These are phyloP conservation scores for Eucalyptus regnans DNA, from an alignment of 345 rosid genomes.

Conservation along the genomic window DNA sequence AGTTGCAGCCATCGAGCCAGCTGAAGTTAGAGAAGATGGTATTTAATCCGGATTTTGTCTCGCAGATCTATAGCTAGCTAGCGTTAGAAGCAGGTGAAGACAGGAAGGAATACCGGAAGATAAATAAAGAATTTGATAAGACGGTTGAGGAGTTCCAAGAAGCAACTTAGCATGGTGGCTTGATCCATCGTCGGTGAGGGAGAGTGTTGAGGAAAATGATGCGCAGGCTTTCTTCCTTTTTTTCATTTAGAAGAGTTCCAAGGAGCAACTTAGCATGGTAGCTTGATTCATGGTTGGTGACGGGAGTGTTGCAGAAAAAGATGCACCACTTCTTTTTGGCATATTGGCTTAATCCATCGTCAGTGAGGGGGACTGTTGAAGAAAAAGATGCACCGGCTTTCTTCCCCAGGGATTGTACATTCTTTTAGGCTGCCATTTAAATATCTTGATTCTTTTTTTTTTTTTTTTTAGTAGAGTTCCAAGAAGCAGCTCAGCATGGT, in stretches of 20 bases:
- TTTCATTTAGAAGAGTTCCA: neutral
- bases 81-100: slow-evolving; percentile 16
- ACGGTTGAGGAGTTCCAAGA: neutral
- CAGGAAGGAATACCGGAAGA: neutral
- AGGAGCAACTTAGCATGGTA: neutral
- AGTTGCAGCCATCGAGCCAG: slow-evolving; percentile 18
- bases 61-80: slow-evolving; percentile 11
- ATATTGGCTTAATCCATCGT: neutral
- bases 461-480: neutral
- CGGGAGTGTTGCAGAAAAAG: neutral
- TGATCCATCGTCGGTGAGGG: neutral
- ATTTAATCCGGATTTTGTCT: slow-evolving; percentile 4
- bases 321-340: neutral
- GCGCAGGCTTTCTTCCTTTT: neutral
- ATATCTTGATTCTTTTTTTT: neutral
- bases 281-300: neutral
- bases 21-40: slow-evolving; percentile 12
- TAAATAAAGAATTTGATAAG: neutral
- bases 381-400: neutral
- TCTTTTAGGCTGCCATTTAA: neutral
- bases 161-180: neutral
- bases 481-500: neutral
- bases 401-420: no score
- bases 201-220: neutral
- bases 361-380: neutral